Conservation (phyloP, 208 protist species). For the Crithidia brevicula region DNA sequence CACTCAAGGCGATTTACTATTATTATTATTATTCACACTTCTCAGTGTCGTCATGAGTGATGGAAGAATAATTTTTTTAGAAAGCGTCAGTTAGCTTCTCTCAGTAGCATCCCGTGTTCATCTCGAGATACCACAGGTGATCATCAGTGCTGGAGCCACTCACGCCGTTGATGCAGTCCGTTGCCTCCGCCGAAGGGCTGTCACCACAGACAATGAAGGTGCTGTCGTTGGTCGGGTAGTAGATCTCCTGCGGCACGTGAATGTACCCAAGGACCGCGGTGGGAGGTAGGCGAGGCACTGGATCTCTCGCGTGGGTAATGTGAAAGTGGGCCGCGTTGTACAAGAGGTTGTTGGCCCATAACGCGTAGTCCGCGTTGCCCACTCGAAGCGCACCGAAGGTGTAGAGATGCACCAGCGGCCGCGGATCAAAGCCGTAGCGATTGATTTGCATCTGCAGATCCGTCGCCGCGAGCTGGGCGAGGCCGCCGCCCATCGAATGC, state of each 20-base stretch:
- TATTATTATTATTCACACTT: too few relatives aligned
- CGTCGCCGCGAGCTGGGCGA: constrained; percentile 51
- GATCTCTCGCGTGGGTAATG: constrained; percentile 56
- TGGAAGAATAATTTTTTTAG: too few relatives aligned
- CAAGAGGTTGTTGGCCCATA: constrained; percentile 35
- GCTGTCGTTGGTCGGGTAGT: constrained; percentile 24
- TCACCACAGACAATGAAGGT: constrained; percentile 40
- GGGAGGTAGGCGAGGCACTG: constrained; percentile 60
- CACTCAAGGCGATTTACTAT: too few relatives aligned
- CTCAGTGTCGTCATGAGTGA: too few relatives aligned
- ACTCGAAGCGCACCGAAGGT: constrained; percentile 70
- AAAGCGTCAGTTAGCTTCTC: too few relatives aligned
- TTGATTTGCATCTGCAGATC: constrained; percentile 33
- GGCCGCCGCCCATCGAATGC: constrained; percentile 72
- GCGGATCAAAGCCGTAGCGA: neutral
- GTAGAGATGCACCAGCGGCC: constrained; percentile 49
- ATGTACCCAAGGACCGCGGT: constrained; percentile 33
- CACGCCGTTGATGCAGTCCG: constrained; percentile 46
- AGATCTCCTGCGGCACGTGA: constrained; percentile 50
- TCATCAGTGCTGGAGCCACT: constrained; percentile 28
- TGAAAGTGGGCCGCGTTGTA: constrained; percentile 40
- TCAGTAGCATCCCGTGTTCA: neutral
- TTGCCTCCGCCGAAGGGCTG: constrained; percentile 33
- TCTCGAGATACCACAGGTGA: constrained; percentile 32
- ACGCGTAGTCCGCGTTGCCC: constrained; percentile 49